These are phyloP conservation scores for Alternaria atra DNA, from an alignment of 2,329 filamentous ascomycete species.

Conservation along the genomic window DNA sequence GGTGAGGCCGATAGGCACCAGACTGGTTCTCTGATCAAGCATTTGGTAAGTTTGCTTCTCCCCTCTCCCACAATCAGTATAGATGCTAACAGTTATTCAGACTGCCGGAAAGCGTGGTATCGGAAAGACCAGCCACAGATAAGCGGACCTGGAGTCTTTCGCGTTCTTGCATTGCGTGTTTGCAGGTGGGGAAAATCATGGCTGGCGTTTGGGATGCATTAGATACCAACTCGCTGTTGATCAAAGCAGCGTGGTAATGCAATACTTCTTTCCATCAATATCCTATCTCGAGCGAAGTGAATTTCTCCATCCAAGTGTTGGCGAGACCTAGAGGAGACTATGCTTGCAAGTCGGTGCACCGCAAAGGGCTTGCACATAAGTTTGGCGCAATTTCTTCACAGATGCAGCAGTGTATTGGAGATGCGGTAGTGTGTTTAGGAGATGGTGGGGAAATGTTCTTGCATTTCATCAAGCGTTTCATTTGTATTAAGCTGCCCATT, in stretches of 20 bases:
- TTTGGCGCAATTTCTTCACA: too few species aligned
- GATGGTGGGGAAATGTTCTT: not conserved
- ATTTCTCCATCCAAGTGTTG: not conserved
- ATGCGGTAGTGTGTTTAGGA: too few species aligned
- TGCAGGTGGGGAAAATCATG: conserved; percentile 37
- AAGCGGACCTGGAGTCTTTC: conserved; percentile 19
- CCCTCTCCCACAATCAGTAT: not conserved
- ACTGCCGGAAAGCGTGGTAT: conserved; percentile 91
- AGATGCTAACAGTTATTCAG: conserved; percentile 55
- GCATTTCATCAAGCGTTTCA: not conserved
- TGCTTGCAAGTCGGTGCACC: too few species aligned
- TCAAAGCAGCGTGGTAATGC: conserved; percentile 32
- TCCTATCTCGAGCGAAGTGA: not conserved
- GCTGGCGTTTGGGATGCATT: conserved; percentile 43
- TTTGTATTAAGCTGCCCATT: not conserved
- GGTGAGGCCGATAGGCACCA: conserved; percentile 96
- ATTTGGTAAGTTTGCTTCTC: conserved; percentile 74
- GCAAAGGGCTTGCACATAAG: too few species aligned
- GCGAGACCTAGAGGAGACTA: not conserved
- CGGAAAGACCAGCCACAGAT: conserved; percentile 78
- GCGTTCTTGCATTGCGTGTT: conserved; percentile 22
- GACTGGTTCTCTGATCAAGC: conserved; percentile 82
- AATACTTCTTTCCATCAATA: conserved; percentile 15
- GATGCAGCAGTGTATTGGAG: too few species aligned
- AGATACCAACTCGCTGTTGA: conserved; percentile 40